A percentile compares a stretch with the other conserved stretches of the same genome.
phyloP scores from a whole-genome alignment of 768 basidiomycete genomes.

The Solioccasus polychromus region DNA sequence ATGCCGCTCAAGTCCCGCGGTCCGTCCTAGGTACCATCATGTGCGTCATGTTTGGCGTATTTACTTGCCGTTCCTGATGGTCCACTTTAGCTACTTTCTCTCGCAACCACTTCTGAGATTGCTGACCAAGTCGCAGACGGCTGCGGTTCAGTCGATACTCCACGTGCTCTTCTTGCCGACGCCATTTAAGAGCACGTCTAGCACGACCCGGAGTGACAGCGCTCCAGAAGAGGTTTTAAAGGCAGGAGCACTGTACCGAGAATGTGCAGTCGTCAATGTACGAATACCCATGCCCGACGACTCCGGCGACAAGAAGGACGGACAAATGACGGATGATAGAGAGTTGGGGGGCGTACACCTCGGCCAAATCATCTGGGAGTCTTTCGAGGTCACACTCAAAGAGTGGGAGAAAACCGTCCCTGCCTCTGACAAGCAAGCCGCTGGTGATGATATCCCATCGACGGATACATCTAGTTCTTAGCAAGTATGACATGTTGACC shows the following conservation, averaged over 20 bases:
- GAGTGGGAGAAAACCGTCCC: constrained; percentile 51
- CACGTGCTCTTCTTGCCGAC: constrained; percentile 82
- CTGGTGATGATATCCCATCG: constrained; percentile 21
- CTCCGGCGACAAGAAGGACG: constrained; percentile 31
- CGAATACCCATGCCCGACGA: constrained; percentile 32
- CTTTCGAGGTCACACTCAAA: constrained; percentile 64
- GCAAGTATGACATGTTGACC: too few relatives aligned
- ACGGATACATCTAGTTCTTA: constrained; percentile 24
- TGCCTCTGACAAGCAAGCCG: constrained; percentile 18
- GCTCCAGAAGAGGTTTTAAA: constrained; percentile 63
- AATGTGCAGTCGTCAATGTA: constrained; percentile 64
- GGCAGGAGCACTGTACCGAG: constrained; percentile 74
- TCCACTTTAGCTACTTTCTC: constrained; percentile 53
- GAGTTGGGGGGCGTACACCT: constrained; percentile 69
- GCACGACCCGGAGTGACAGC: constrained; percentile 6
- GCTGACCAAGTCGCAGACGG: constrained; percentile 62
- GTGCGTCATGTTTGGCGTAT: constrained; percentile 36
- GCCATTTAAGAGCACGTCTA: constrained; percentile 59
- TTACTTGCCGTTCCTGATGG: constrained; percentile 1
- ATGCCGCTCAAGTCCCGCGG: constrained; percentile 28
- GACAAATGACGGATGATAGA: constrained; percentile 53
- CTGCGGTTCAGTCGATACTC: constrained; percentile 71
- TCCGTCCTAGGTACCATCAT: constrained; percentile 45
- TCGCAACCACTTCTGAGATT: constrained; percentile 66
- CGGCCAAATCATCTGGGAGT: constrained; percentile 75